Conservation (phyloP, 129 eudicot genomes). For the Arctium lappa region DNA sequence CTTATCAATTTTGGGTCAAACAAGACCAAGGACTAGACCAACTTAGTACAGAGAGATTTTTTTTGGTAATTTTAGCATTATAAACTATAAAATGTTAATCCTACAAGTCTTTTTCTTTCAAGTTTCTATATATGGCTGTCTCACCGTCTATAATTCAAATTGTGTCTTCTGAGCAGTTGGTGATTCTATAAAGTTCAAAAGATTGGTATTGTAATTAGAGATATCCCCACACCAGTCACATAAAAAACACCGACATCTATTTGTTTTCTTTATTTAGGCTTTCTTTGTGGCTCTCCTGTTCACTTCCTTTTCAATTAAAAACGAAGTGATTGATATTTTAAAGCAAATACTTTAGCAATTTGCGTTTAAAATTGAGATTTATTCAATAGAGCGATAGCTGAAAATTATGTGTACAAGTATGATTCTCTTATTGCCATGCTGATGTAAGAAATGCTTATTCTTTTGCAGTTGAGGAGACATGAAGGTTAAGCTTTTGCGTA, state of each 20-base stretch:
- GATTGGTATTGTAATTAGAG: background rate
- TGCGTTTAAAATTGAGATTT: background rate
- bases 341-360: background rate
- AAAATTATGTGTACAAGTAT: background rate
- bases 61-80: too few species aligned
- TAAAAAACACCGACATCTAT: background rate
- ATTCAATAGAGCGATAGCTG: background rate
- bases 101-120: too few species aligned
- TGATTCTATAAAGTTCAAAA: background rate
- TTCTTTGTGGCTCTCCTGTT: background rate
- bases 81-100: too few species aligned
- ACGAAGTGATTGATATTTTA: background rate
- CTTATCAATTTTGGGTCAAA: too few species aligned
- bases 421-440: constrained; percentile 8
- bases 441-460: background rate
- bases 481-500: constrained; percentile 79
- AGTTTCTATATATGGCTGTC: too few species aligned
- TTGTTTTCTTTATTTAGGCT: background rate
- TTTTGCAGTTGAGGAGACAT: constrained; percentile 47
- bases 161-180: too few species aligned
- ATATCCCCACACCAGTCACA: background rate
- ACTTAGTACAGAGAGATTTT: too few species aligned
- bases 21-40: too few species aligned
- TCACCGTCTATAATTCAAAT: too few species aligned
- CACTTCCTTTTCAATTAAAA: background rate